Conservation (phyloP, 177 flowering plant genomes). For the Tripterygium wilfordii region DNA sequence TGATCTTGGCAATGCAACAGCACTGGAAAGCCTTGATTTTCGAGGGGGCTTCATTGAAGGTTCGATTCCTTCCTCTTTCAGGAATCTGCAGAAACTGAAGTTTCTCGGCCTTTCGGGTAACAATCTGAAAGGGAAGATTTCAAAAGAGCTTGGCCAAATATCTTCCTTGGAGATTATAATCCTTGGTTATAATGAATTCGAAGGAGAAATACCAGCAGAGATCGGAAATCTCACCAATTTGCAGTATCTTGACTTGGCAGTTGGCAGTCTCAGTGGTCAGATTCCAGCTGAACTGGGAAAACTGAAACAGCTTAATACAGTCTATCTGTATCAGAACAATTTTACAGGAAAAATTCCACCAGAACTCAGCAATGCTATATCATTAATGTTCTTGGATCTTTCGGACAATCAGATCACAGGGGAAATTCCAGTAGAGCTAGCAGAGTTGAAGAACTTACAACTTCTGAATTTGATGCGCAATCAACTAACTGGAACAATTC, state of each 20-base stretch:
- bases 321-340: constrained; percentile 43
- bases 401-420: constrained; percentile 57
- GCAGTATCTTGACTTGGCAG: constrained; percentile 44
- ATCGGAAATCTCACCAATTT: constrained; percentile 50
- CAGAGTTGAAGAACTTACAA: constrained; percentile 33
- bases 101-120: constrained; percentile 89
- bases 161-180: constrained; percentile 58
- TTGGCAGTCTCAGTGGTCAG: constrained; percentile 43
- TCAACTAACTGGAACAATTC: constrained; percentile 39
- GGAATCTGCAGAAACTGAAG: constrained; percentile 58
- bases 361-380: constrained; percentile 33
- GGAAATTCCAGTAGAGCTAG: constrained; percentile 37
- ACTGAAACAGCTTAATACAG: constrained; percentile 35
- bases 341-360: constrained; percentile 44
- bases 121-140: constrained; percentile 65
- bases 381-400: constrained; percentile 41
- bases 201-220: constrained; percentile 50
- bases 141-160: constrained; percentile 59
- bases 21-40: constrained; percentile 63
- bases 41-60: constrained; percentile 75
- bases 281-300: constrained; percentile 46
- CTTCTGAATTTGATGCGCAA: constrained; percentile 55
- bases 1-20: constrained; percentile 60
- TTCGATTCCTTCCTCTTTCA: constrained; percentile 55
- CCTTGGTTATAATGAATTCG: constrained; percentile 72